Conservation (phyloP, 139 green algal species). For the Trebouxia sp. region DNA sequence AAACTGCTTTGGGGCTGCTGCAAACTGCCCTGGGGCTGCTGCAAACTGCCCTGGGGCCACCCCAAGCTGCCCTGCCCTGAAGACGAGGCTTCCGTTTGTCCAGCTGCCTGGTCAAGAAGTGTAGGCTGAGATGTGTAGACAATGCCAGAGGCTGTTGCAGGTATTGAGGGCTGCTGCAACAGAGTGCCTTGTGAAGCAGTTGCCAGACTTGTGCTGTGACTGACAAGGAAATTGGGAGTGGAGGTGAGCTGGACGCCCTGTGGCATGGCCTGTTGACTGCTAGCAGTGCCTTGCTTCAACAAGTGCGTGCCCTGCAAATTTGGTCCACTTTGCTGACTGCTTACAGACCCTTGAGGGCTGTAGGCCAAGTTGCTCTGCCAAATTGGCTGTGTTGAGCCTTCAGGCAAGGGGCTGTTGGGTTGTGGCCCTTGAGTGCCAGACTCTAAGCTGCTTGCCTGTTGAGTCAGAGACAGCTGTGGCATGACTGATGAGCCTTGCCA, state of each 20-base stretch:
- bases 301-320: too few relatives aligned
- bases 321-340: background rate
- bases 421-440: background rate
- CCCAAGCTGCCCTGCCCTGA: background rate
- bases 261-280: background rate
- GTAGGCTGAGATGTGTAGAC: background rate
- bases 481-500: background rate
- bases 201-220: background rate
- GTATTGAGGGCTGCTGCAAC: background rate
- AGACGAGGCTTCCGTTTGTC: background rate
- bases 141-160: background rate
- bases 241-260: background rate
- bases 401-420: background rate
- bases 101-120: background rate
- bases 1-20: background rate
- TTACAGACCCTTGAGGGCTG: background rate
- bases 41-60: background rate
- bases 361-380: slow-evolving; percentile 23
- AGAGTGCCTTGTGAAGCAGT: background rate
- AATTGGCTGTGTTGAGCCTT: background rate
- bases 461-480: background rate
- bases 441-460: background rate
- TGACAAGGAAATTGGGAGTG: background rate
- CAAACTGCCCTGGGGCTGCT: background rate
- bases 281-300: too few relatives aligned